Evolutionary conservation across 345 rosid species (phyloP).

Genomic region (Sonneratia caseolaris): DNA sequence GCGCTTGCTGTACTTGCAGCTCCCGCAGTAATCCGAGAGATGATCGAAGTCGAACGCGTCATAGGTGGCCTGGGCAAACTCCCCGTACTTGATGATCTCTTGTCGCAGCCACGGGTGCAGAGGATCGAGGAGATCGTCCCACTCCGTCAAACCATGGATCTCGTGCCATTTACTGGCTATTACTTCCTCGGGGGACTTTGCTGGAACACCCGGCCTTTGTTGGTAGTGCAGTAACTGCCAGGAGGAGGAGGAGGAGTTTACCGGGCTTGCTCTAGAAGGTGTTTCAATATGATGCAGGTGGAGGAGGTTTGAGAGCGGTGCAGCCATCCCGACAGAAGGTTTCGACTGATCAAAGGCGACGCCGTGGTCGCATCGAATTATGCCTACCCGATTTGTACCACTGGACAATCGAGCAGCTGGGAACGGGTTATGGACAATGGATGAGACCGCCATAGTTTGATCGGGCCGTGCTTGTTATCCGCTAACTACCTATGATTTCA

Average conservation of each 20-base stretch:
- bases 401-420: not conserved
- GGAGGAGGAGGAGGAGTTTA: constrained; percentile 1
- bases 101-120: constrained; percentile 33
- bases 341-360: constrained; percentile 3
- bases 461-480: not conserved
- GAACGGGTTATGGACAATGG: constrained; percentile 10
- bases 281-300: constrained; percentile 16
- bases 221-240: not conserved
- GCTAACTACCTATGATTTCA: too few relatives aligned
- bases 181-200: constrained; percentile 19
- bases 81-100: constrained; percentile 39
- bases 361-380: not conserved
- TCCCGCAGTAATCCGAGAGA: constrained; percentile 32
- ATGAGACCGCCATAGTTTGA: constrained; percentile 14
- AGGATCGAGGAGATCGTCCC: constrained; percentile 32
- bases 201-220: constrained; percentile 10
- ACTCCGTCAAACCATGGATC: constrained; percentile 21
- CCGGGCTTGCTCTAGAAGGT: not conserved
- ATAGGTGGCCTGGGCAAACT: constrained; percentile 32
- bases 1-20: constrained; percentile 21
- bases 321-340: constrained; percentile 2
- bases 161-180: constrained; percentile 24
- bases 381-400: not conserved
- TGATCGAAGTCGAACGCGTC: constrained; percentile 36
- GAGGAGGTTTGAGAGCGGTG: constrained; percentile 15